A percentile compares a stretch with the other conserved stretches of the same genome.
phyloP scores from a whole-genome alignment of 192 early-diverging fungal species.

The Spinellus fusiger region DNA sequence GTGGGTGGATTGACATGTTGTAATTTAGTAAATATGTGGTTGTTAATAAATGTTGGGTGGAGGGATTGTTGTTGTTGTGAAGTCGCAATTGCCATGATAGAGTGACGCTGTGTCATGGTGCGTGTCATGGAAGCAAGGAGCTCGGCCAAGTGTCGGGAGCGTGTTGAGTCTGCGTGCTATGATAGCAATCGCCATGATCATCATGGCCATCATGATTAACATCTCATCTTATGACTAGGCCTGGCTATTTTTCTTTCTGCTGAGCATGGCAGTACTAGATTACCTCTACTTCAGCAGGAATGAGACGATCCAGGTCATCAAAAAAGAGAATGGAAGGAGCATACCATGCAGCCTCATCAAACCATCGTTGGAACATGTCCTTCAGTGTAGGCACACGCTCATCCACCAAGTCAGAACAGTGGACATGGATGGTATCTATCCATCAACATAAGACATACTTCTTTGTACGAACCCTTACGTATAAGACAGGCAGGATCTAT shows the following conservation, averaged over 20 bases:
- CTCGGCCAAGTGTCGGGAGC: slow-evolving; percentile 59
- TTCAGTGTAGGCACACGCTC: slow-evolving; percentile 55
- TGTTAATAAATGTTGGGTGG: slow-evolving; percentile 49
- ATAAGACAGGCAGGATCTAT: slow-evolving; percentile 37
- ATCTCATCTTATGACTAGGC: too few species aligned
- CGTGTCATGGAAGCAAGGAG: slow-evolving; percentile 50
- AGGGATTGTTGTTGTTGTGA: slow-evolving; percentile 59
- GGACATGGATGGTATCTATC: slow-evolving; percentile 46
- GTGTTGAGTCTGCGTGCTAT: slow-evolving; percentile 56
- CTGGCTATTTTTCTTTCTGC: not conserved
- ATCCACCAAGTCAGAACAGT: slow-evolving; percentile 51
- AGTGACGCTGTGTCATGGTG: slow-evolving; percentile 41
- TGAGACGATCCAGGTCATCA: slow-evolving; percentile 70
- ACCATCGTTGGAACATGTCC: slow-evolving; percentile 50
- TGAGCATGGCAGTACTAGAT: not conserved
- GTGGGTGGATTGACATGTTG: slow-evolving; percentile 56
- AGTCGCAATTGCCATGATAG: slow-evolving; percentile 56
- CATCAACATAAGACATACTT: slow-evolving; percentile 1
- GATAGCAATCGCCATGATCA: not conserved
- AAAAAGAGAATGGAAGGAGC: slow-evolving; percentile 67
- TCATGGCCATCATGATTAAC: too few species aligned
- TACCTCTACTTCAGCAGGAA: slow-evolving; percentile 70
- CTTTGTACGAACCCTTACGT: slow-evolving; percentile 25
- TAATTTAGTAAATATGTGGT: slow-evolving; percentile 60
- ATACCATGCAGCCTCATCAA: slow-evolving; percentile 62